phyloP scores from a whole-genome alignment of 495 filamentous ascomycete genomes.

The Pseudomonodictys pantanalensis region DNA sequence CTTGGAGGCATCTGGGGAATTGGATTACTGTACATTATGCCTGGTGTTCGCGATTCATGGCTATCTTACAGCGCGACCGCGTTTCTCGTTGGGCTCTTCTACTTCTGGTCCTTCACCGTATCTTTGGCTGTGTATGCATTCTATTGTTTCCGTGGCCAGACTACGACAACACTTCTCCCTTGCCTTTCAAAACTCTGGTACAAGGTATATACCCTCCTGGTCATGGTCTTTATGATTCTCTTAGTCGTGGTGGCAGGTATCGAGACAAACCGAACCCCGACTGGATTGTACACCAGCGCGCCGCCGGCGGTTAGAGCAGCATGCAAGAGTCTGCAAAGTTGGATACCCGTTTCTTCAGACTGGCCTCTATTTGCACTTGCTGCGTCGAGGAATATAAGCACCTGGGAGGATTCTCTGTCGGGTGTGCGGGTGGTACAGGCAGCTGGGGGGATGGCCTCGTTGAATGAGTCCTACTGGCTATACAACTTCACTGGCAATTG shows the following conservation, averaged over 20 bases:
- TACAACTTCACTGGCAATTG: no score
- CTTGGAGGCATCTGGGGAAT: neutral
- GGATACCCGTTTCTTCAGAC: no score
- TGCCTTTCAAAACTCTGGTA: neutral
- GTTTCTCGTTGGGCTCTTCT: neutral
- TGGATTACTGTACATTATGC: neutral
- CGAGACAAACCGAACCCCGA: neutral
- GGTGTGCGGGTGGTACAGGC: no score
- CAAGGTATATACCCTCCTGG: neutral
- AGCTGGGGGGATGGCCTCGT: no score
- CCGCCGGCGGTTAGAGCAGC: neutral
- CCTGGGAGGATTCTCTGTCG: no score
- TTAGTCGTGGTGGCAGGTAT: neutral
- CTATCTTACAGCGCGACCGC: neutral
- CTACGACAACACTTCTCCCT: neutral
- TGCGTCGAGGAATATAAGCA: no score
- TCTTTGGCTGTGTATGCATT: neutral
- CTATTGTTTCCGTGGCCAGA: conserved; percentile 3
- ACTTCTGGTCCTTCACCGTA: neutral
- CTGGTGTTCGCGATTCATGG: neutral
- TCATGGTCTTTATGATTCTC: neutral
- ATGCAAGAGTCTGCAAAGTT: no score
- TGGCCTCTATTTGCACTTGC: no score
- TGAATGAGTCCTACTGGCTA: no score
- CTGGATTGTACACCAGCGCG: neutral